Base-by-base conservation (phyloP, 2,329 filamentous ascomycete species). In the Aspergillus thermomutatus region DNA sequence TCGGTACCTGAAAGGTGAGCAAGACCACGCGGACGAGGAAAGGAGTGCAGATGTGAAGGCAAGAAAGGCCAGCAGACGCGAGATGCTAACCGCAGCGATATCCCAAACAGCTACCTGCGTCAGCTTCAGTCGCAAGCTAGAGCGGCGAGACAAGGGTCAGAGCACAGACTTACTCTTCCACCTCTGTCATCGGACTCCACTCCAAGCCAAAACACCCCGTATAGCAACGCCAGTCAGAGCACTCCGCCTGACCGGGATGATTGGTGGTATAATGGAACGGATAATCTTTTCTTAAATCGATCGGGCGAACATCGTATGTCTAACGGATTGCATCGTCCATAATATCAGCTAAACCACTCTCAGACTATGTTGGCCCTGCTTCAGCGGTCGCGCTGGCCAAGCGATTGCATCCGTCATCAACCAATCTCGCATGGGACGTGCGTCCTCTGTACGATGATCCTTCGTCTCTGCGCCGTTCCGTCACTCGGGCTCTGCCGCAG, bases 201-300 rank as follows among this genome's bases (percentile, higher is more conserved):
- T 41, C 31, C 59, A 52, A 17, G 59, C 54, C 37, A 64, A 40
- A 58, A 58, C 5, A 66, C 62, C 21, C 62, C 56, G 4, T 61
- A 50, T 26, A 23, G 43, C 43, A 46, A 46, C 21, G 57, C 60
- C 9, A 62, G 64, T 41, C 56, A 60, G 11, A 69, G 71, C 26
- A 41, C 57, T 2, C 57, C 64, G 4, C 51, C 56, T n/a, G 69
- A 72, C 40, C 65, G 71, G 28, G 72, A 75, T 55, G 72, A 74
- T 54, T 75, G 72, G 72, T 75, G 72, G 72, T 74, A 71, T 47
- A 71, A 74, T 52, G 72, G 68, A 6, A 69, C 70, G 2, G 70
- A 73, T 19, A 71, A 72, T 37, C 50, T 75, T 4, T 65, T 74
- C 8, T 50, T 75, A 19, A 73, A 71, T 31, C 63, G 67, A 40